Percentiles rank a stretch among this genome's conserved stretches.
phyloP scores from a whole-genome alignment of 352 stramenopile species.

The Blastocystis sp. region DNA sequence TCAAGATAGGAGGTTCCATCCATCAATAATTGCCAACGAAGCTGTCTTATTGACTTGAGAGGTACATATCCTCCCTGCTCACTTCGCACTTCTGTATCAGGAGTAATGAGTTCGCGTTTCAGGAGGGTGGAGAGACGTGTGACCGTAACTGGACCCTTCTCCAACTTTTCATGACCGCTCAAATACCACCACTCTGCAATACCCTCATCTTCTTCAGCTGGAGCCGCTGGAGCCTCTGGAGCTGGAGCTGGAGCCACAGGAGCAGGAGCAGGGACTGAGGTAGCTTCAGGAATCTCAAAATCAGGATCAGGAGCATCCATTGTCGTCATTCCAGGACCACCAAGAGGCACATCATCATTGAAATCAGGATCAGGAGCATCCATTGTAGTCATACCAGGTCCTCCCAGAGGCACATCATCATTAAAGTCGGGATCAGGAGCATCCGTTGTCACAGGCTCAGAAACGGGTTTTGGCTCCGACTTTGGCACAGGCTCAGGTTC shows the following conservation, averaged over 20 bases:
- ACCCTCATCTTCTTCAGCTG: conserved; percentile 38
- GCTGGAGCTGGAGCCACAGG: not conserved
- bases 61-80: conserved; percentile 75
- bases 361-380: conserved; percentile 47
- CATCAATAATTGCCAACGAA: conserved; percentile 74
- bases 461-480: not conserved
- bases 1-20: conserved; percentile 42
- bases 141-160: conserved; percentile 70
- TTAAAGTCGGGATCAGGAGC: conserved; percentile 55
- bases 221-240: not conserved
- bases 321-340: conserved; percentile 8
- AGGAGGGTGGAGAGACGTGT: conserved; percentile 27
- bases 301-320: conserved; percentile 8
- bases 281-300: not conserved
- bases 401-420: conserved; percentile 26
- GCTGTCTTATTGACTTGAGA: conserved; percentile 74
- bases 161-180: conserved; percentile 63
- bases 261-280: not conserved
- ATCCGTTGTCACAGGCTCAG: not conserved
- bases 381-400: conserved; percentile 23
- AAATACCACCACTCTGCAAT: conserved; percentile 57
- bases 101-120: conserved; percentile 51
- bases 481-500: not conserved
- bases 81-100: conserved; percentile 71
- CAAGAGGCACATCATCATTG: not conserved